Conservation (phyloP, 805 yeast species). For the Lipomyces sp. region DNA sequence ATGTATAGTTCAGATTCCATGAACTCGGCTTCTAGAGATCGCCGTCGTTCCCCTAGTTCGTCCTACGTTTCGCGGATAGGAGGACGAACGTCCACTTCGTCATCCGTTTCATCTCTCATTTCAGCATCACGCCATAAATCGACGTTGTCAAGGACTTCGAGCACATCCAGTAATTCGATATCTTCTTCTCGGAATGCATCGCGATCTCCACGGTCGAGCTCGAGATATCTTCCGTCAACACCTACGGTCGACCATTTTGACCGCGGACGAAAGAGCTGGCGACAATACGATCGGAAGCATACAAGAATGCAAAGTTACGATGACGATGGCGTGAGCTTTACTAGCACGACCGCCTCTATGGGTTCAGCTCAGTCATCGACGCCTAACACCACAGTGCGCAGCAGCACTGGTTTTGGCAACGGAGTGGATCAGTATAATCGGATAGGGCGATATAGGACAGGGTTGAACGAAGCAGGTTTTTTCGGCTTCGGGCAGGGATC, state of each 20-base stretch:
- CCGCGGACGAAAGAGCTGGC: conserved; percentile 3
- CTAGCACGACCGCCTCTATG: conserved; percentile 4
- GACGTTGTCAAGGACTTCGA: conserved; percentile 33
- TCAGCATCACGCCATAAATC: conserved; percentile 19
- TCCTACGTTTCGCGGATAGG: conserved; percentile 17
- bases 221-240: conserved; percentile 17
- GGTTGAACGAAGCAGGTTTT: not conserved
- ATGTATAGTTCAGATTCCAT: conserved; percentile 25
- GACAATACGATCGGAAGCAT: not conserved
- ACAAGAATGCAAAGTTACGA: conserved; percentile 7
- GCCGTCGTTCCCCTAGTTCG: conserved; percentile 28
- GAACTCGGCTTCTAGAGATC: conserved; percentile 27
- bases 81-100: conserved; percentile 35
- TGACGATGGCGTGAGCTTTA: conserved; percentile 7
- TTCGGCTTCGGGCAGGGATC: not conserved
- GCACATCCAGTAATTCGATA: conserved; percentile 34
- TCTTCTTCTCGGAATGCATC: conserved; percentile 30
- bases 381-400: not conserved
- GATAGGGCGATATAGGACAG: not conserved
- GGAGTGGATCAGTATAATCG: not conserved
- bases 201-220: conserved; percentile 30
- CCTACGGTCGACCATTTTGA: conserved; percentile 18
- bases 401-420: not conserved
- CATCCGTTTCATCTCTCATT: conserved; percentile 35
- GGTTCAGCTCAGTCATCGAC: not conserved